Base-by-base conservation (phyloP, 2,329 filamentous ascomycete genomes). In the Aureobasidium sp. region DNA sequence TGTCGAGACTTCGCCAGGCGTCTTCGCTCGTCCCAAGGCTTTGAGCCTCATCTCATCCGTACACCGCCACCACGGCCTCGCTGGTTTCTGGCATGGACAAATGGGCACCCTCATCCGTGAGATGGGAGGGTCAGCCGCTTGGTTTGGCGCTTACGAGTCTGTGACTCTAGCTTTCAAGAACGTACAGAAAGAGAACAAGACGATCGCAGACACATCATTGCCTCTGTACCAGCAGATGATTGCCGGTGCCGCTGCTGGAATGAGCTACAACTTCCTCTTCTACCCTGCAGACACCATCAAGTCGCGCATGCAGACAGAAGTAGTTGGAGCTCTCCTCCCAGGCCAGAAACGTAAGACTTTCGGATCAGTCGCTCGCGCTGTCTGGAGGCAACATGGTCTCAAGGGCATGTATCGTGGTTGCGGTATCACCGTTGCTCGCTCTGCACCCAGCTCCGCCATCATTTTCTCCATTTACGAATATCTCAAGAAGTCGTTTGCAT, bases 231-330 rank as follows among this genome's bases (percentile, higher is more conserved):
- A 98, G 80, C 94, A 97, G 78, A 93, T 97, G 75, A 77, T 93
- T 25, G 93, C 95, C 1, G 95, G 95, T 48, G 95, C 95, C 3
- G 89, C 90, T 10, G 96, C 95, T 4, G 96, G 96, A 62, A 93
- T 98, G 82, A 91, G 90, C 42, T 99, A 99, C 82, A 99, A 99
- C 78, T 98, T 98, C 76, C 82, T 97, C 27, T 98, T 98, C 84
- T 99, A 96, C 77, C 96, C 96, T 0, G 96, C 96, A 58, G 96
- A 99, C 77, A 99, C 96, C 0, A 92, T 99, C 83, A 99, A 99
- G 82, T 97, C 93, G 23, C 90, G 95, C 55, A 97, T 99, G 91
- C 96, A 99, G 81, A 99, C 96, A 0, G 87, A 92, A 62, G 91
- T 94, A 7, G 66, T 78, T 27, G 87, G 86, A 38, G 82, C 79